These are phyloP conservation scores for Brasilioporus rufonigricans DNA, from an alignment of 768 basidiomycete species.

Conservation along the genomic window DNA sequence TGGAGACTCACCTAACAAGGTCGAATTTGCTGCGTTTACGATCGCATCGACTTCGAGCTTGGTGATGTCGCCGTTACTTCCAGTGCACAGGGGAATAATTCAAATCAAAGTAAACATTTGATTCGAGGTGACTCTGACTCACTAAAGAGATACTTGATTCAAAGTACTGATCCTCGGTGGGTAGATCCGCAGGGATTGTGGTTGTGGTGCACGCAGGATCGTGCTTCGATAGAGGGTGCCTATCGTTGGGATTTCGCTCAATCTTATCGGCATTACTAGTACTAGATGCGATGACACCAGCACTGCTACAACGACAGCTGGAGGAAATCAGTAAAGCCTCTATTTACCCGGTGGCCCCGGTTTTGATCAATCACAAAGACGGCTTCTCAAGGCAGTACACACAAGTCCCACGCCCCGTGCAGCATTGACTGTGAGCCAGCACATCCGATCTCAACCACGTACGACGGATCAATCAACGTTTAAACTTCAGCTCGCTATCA, in stretches of 20 bases:
- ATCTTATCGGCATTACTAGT: slow-evolving; percentile 15
- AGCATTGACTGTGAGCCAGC: too few species aligned
- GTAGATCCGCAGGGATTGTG: slow-evolving; percentile 26
- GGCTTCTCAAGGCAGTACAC: too few species aligned
- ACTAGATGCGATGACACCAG: neutral
- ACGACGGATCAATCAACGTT: too few species aligned
- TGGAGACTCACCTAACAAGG: slow-evolving; percentile 55
- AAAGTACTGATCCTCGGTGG: slow-evolving; percentile 39
- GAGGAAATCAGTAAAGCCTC: neutral
- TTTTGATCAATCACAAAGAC: too few species aligned
- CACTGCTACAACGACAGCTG: neutral
- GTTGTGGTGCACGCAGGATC: slow-evolving; percentile 36
- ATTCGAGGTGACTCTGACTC: slow-evolving; percentile 29
- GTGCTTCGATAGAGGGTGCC: slow-evolving; percentile 48
- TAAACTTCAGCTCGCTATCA: neutral
- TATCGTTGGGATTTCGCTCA: slow-evolving; percentile 57
- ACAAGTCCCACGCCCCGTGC: too few species aligned
- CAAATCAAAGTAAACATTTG: neutral
- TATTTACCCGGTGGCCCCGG: too few species aligned
- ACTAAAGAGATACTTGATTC: slow-evolving; percentile 68
- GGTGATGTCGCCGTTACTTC: slow-evolving; percentile 80
- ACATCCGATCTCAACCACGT: too few species aligned
- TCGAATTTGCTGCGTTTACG: slow-evolving; percentile 80
- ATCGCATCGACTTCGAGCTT: slow-evolving; percentile 66
- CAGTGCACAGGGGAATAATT: neutral